These are phyloP conservation scores for Thalassiosira pacifica DNA, from an alignment of 352 stramenopile genomes.

Conservation along the genomic window DNA sequence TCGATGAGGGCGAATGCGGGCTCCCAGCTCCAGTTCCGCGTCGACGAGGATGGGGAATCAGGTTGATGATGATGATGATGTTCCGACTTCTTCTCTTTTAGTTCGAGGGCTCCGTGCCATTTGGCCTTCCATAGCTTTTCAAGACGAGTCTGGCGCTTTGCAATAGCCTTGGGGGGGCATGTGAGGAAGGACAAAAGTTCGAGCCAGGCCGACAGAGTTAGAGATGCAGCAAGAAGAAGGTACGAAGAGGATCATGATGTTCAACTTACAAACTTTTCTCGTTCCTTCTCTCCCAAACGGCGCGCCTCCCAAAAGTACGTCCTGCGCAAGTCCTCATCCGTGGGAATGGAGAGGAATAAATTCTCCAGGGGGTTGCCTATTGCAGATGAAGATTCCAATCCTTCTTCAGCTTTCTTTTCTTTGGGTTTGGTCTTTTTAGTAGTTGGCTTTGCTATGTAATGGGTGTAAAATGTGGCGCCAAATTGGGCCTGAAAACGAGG, in stretches of 20 bases:
- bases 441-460: constrained; percentile 49
- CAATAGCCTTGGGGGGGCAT: constrained; percentile 21
- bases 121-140: constrained; percentile 79
- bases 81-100: constrained; percentile 68
- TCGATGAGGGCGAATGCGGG: constrained; percentile 80
- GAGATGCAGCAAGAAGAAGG: neutral
- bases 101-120: constrained; percentile 75
- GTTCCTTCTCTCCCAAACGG: constrained; percentile 65
- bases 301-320: constrained; percentile 85
- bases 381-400: constrained; percentile 17
- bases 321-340: constrained; percentile 82
- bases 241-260: neutral
- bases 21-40: constrained; percentile 68
- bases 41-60: constrained; percentile 14
- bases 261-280: constrained; percentile 64
- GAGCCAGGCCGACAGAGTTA: neutral
- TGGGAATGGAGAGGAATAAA: constrained; percentile 82
- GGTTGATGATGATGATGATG: neutral
- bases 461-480: constrained; percentile 67
- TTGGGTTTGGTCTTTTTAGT: constrained; percentile 23
- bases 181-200: neutral
- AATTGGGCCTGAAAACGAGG: constrained; percentile 62
- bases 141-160: constrained; percentile 73
- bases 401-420: constrained; percentile 36
- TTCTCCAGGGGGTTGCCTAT: constrained; percentile 69